These are phyloP conservation scores for Quercus wislizeni DNA, from an alignment of 306 rosid genomes.

Conservation along the genomic window DNA sequence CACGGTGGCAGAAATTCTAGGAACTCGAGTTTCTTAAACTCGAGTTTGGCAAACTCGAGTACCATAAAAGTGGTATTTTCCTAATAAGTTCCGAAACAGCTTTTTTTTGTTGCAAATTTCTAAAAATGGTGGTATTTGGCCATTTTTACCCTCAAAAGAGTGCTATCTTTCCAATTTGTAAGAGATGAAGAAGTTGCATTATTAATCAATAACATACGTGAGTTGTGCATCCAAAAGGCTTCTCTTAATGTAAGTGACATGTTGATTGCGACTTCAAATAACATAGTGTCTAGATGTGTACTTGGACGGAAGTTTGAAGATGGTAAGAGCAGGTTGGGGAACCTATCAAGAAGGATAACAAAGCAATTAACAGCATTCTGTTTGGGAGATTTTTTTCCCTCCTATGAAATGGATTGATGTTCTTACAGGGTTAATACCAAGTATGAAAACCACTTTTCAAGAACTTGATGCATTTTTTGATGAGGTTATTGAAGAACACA, in stretches of 20 bases:
- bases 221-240: background rate
- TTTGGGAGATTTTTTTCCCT: conserved; percentile 38
- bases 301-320: conserved; percentile 23
- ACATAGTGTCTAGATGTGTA: conserved; percentile 23
- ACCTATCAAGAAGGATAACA: background rate
- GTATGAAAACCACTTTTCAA: conserved; percentile 3
- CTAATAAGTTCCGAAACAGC: no score
- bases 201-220: background rate
- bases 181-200: conserved; percentile 19
- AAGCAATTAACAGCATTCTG: background rate
- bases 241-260: conserved; percentile 22
- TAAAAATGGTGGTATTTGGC: no score
- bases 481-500: conserved; percentile 29
- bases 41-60: no score
- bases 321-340: background rate
- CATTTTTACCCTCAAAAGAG: conserved; percentile 2
- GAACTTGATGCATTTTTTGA: conserved; percentile 28
- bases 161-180: conserved; percentile 13
- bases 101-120: no score
- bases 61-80: no score
- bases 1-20: no score
- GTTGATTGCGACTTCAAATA: conserved; percentile 18
- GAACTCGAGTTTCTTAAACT: no score
- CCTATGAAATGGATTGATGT: conserved; percentile 38
- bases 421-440: conserved; percentile 15